These are phyloP conservation scores for Aspergillus persii DNA, from an alignment of 2,329 filamentous ascomycete genomes.

Conservation along the genomic window DNA sequence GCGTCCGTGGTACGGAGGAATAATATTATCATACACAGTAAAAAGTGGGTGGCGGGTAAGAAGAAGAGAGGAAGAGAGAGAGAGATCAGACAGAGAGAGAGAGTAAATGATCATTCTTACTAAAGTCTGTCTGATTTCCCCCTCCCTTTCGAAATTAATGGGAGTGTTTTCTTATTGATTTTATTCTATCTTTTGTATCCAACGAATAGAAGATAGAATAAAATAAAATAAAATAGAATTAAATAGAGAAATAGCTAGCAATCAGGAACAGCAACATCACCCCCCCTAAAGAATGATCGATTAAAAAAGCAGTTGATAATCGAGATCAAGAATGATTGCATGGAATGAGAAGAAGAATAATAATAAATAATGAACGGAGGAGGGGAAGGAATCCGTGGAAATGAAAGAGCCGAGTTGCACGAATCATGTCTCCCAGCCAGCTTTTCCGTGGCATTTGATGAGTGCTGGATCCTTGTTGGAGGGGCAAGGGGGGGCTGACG, in stretches of 20 bases:
- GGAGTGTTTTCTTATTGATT: background rate
- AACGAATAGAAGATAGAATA: background rate
- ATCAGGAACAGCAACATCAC: background rate
- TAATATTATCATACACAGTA: background rate
- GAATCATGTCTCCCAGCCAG: conserved; percentile 15
- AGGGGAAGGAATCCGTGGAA: conserved; percentile 20
- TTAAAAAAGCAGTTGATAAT: conserved; percentile 2
- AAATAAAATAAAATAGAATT: background rate
- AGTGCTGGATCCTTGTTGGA: conserved; percentile 20
- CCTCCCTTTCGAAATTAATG: background rate
- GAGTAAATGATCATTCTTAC: background rate
- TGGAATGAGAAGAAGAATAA: background rate
- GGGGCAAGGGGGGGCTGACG: conserved; percentile 21
- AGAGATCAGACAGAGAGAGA: background rate
- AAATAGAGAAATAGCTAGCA: background rate
- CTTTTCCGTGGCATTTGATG: conserved; percentile 20
- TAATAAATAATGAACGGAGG: background rate
- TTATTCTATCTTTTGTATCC: no score
- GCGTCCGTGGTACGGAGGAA: background rate
- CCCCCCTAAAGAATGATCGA: conserved; percentile 8
- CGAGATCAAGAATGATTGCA: conserved; percentile 12
- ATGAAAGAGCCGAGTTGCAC: conserved; percentile 20
- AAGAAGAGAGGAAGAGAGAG: background rate
- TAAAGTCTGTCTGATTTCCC: background rate
- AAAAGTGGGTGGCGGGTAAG: conserved; percentile 12